Evolutionary conservation across 2,329 filamentous ascomycete species (phyloP).

Genomic region (Iodosphaeria phyllophila): DNA sequence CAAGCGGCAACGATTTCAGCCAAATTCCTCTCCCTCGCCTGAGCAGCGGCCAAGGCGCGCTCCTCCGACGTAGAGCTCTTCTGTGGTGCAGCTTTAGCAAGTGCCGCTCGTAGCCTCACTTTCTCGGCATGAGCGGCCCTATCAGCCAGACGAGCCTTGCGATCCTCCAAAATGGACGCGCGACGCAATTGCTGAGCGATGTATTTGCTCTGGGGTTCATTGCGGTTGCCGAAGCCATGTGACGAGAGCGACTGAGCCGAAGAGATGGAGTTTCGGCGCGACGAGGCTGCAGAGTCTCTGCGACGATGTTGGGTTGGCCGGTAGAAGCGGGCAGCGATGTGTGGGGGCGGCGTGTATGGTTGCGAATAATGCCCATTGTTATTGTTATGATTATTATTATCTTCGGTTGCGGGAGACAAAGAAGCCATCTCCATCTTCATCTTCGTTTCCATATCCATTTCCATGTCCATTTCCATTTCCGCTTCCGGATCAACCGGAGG

Average conservation of each 20-base stretch:
- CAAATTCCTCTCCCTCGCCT: constrained; percentile 62
- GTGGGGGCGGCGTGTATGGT: constrained; percentile 48
- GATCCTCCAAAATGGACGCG: constrained; percentile 62
- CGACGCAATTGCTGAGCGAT: constrained; percentile 64
- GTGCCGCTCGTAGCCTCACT: constrained; percentile 55
- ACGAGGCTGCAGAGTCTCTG: constrained; percentile 60
- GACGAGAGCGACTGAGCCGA: constrained; percentile 57
- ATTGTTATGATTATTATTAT: too few species aligned
- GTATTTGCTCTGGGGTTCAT: constrained; percentile 53
- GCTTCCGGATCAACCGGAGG: constrained; percentile 12
- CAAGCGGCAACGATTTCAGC: constrained; percentile 67
- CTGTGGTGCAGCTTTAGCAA: constrained; percentile 50
- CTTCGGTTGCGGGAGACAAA: too few species aligned
- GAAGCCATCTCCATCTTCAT: constrained; percentile 13
- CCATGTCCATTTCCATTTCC: constrained; percentile 12
- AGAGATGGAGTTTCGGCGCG: constrained; percentile 62
- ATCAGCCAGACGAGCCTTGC: constrained; percentile 63
- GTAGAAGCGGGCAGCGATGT: constrained; percentile 64
- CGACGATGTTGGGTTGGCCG: constrained; percentile 45
- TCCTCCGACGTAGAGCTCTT: constrained; percentile 54
- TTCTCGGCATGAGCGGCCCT: constrained; percentile 70
- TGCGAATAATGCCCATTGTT: too few species aligned
- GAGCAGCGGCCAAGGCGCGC: constrained; percentile 56
- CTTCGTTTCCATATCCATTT: constrained; percentile 16
- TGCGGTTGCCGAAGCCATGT: constrained; percentile 32